Evolutionary conservation across 1,284 basidiomycete genomes (phyloP).

Genomic region (Puccinia novopanici): DNA sequence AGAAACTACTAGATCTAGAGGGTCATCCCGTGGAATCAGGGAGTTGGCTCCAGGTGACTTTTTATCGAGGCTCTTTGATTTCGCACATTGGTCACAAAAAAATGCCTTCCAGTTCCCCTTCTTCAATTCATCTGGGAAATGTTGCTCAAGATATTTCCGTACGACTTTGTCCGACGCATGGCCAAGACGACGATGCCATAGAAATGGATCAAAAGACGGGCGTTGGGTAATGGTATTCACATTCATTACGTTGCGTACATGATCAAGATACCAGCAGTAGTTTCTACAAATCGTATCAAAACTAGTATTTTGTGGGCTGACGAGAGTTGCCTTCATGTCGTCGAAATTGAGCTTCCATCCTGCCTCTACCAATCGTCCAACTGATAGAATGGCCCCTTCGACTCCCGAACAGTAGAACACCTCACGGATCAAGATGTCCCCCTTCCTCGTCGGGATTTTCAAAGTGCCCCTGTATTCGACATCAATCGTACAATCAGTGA

Average conservation of each 20-base stretch:
- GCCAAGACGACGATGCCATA: constrained; percentile 14
- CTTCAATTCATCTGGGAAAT: not conserved
- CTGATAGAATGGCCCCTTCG: not conserved
- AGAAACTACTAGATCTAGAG: too few relatives aligned
- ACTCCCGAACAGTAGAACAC: not conserved
- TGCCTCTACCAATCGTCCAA: not conserved
- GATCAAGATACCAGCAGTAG: not conserved
- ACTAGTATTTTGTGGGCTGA: not conserved
- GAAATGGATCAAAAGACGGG: not conserved
- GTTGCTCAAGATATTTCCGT: not conserved
- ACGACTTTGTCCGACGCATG: constrained; percentile 1
- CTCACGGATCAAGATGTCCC: not conserved
- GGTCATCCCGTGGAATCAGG: not conserved
- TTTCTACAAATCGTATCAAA: not conserved
- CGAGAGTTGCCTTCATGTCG: not conserved
- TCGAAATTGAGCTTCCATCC: not conserved
- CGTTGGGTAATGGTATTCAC: not conserved
- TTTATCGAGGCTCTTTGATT: not conserved
- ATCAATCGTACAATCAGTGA: not conserved
- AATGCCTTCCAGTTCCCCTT: not conserved
- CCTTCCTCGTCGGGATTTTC: constrained; percentile 17
- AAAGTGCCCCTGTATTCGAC: not conserved
- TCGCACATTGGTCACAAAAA: constrained; percentile 17
- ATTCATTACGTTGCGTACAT: not conserved
- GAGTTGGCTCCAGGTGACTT: not conserved